Conservation (phyloP, 352 stramenopile genomes). For the Globisporangium spinosum region DNA sequence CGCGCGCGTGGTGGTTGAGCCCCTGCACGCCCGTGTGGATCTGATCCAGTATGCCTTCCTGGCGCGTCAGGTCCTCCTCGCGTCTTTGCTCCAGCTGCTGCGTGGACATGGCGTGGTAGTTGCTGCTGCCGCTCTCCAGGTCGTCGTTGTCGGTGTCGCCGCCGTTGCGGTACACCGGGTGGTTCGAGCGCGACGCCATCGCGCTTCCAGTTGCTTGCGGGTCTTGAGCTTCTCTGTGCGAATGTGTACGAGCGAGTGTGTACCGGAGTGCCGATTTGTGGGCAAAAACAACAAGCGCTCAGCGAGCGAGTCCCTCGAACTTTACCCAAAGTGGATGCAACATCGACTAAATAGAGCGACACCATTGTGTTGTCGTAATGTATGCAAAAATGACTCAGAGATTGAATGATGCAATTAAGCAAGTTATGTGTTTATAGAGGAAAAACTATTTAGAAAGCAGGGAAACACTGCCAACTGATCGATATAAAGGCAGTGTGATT, state of each 20-base stretch:
- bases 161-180: slow-evolving; percentile 30
- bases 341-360: background rate
- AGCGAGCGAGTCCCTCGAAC: background rate
- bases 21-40: slow-evolving; percentile 73
- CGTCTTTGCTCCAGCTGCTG: slow-evolving; percentile 65
- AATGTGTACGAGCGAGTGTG: background rate
- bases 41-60: slow-evolving; percentile 74
- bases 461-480: too few species aligned
- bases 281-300: background rate
- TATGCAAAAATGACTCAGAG: background rate
- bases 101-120: slow-evolving; percentile 65
- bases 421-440: background rate
- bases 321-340: background rate
- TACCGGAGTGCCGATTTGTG: too few species aligned
- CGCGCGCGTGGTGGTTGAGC: slow-evolving; percentile 77
- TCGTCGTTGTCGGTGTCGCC: slow-evolving; percentile 3
- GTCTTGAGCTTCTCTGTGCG: background rate
- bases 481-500: background rate
- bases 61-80: slow-evolving; percentile 45
- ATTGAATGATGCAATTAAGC: background rate
- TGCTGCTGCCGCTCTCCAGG: slow-evolving; percentile 7
- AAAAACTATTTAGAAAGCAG: too few species aligned
- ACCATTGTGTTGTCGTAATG: background rate
- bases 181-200: slow-evolving; percentile 29
- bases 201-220: background rate